Conservation (phyloP, 1,284 basidiomycete species). For the Heterobasidion parviporum region DNA sequence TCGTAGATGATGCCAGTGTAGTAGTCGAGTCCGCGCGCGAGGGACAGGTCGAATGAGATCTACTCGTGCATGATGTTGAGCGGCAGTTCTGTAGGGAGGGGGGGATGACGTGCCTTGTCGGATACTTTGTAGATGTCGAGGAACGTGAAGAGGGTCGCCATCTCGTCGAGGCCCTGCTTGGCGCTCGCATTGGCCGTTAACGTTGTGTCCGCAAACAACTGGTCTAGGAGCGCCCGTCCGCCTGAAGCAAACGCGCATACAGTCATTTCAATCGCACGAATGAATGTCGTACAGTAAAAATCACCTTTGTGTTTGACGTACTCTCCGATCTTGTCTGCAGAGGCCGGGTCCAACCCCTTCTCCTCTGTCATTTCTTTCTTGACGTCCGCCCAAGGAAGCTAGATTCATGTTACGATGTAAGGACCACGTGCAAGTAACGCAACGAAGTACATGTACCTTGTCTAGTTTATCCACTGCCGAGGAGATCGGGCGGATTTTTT, state of each 20-base stretch:
- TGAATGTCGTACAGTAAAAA: background rate
- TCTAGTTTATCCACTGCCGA: constrained; percentile 98
- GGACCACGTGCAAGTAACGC: background rate
- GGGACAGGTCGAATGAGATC: constrained; percentile 94
- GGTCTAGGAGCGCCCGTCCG: constrained; percentile 71
- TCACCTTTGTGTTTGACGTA: constrained; percentile 93
- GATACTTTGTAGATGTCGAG: constrained; percentile 77
- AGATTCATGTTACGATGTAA: background rate
- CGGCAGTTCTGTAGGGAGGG: background rate
- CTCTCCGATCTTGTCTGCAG: constrained; percentile 93
- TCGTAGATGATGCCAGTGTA: constrained; percentile 99
- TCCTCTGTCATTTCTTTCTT: constrained; percentile 95
- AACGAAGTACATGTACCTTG: constrained; percentile 52
- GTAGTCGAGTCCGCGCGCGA: constrained; percentile 96
- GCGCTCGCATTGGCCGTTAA: constrained; percentile 72
- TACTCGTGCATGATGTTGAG: constrained; percentile 20
- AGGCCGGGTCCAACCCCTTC: constrained; percentile 80
- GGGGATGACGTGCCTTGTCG: constrained; percentile 50
- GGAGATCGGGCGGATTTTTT: constrained; percentile 92
- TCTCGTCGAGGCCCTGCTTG: constrained; percentile 85
- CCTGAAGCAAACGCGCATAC: constrained; percentile 31
- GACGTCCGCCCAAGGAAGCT: constrained; percentile 88
- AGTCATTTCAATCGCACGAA: background rate
- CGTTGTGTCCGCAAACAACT: constrained; percentile 59
- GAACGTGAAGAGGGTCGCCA: constrained; percentile 81